A percentile compares a stretch with the other conserved stretches of the same genome.
Conservation (phyloP, 2,329 filamentous ascomycete genomes). For the Fusarium verticillioides region DNA sequence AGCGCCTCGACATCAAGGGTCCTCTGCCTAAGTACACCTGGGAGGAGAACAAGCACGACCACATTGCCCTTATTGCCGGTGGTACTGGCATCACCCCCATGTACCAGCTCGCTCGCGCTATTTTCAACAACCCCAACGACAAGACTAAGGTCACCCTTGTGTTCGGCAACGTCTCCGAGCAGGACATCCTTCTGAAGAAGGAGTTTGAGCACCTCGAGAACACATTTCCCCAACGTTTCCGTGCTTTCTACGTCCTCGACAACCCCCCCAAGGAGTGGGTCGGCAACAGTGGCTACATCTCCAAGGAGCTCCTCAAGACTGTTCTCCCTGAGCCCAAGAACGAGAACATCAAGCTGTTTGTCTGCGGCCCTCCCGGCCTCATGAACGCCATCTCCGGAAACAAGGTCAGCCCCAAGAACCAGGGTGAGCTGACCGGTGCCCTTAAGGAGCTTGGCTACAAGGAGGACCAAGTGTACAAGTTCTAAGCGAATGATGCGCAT, state of each 20-base stretch:
- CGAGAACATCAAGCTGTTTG: slow-evolving; percentile 95
- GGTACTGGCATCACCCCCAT: slow-evolving; percentile 98
- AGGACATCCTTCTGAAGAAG: slow-evolving; percentile 90
- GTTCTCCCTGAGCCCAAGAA: slow-evolving; percentile 92
- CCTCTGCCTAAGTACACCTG: slow-evolving; percentile 94
- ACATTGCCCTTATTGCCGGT: slow-evolving; percentile 89
- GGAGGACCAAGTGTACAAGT: slow-evolving; percentile 91
- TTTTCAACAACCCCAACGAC: slow-evolving; percentile 96
- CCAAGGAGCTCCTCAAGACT: slow-evolving; percentile 92
- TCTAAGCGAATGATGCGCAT: slow-evolving; percentile 60
- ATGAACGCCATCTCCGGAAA: slow-evolving; percentile 92
- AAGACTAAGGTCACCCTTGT: slow-evolving; percentile 98
- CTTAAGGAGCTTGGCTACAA: slow-evolving; percentile 82
- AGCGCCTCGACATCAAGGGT: slow-evolving; percentile 91
- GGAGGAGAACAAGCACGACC: slow-evolving; percentile 90
- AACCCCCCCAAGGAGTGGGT: slow-evolving; percentile 82
- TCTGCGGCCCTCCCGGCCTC: slow-evolving; percentile 91
- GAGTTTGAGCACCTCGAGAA: slow-evolving; percentile 91
- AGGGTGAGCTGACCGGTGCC: slow-evolving; percentile 86
- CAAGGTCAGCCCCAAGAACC: slow-evolving; percentile 93
- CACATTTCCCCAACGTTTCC: slow-evolving; percentile 93
- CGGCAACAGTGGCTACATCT: slow-evolving; percentile 83
- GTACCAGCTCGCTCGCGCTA: slow-evolving; percentile 91
- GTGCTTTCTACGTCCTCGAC: slow-evolving; percentile 93
- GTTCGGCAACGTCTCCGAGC: slow-evolving; percentile 88